Conservation (phyloP, 805 yeast genomes). For the Tetrapisispora iriomotensis region DNA sequence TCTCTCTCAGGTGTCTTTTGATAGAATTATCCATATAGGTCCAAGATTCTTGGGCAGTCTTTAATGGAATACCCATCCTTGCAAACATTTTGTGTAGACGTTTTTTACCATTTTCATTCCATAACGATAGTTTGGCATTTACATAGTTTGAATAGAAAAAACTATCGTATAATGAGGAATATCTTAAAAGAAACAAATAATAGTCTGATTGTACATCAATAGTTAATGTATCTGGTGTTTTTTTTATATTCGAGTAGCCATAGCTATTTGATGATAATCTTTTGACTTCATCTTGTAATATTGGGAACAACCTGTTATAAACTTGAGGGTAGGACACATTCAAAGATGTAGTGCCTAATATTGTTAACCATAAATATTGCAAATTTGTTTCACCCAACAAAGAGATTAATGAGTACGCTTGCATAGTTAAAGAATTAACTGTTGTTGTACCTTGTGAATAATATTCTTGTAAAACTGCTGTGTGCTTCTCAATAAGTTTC, state of each 20-base stretch:
- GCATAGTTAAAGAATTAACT: constrained; percentile 64
- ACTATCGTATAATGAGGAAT: constrained; percentile 87
- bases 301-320: constrained; percentile 60
- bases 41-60: constrained; percentile 89
- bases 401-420: constrained; percentile 69
- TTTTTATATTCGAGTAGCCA: constrained; percentile 12
- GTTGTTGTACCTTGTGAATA: constrained; percentile 78
- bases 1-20: constrained; percentile 60
- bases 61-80: constrained; percentile 86
- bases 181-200: constrained; percentile 74
- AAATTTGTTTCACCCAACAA: constrained; percentile 69
- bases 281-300: constrained; percentile 71
- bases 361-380: constrained; percentile 73
- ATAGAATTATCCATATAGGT: constrained; percentile 73
- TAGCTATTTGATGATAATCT: constrained; percentile 43
- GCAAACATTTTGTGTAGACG: constrained; percentile 87
- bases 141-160: constrained; percentile 87
- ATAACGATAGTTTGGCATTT: constrained; percentile 73
- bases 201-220: constrained; percentile 74
- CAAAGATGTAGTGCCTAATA: constrained; percentile 79
- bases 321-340: constrained; percentile 66
- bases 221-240: constrained; percentile 35
- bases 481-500: constrained; percentile 38
- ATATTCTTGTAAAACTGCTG: constrained; percentile 57
- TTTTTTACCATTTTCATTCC: constrained; percentile 89